phyloP scores from a whole-genome alignment of 169 alveolate genomes.

The Theileria equi region DNA sequence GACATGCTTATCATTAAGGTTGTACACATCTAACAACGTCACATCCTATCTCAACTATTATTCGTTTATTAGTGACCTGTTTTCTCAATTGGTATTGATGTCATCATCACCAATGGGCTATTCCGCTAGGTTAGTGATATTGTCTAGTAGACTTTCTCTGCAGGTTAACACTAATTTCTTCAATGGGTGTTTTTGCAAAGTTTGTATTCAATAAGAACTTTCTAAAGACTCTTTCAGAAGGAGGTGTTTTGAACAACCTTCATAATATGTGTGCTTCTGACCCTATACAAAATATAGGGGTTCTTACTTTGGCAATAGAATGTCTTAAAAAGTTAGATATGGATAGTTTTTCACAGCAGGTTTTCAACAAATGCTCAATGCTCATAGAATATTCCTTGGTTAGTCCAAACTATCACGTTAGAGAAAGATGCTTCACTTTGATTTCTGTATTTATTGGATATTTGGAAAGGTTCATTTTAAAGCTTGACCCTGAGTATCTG shows the following conservation, averaged over 20 bases:
- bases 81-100: neutral
- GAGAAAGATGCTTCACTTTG: slow-evolving; percentile 24
- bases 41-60: neutral
- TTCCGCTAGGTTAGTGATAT: too few relatives aligned
- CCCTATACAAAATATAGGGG: too few relatives aligned
- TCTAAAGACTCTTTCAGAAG: neutral
- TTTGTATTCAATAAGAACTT: slow-evolving; percentile 1
- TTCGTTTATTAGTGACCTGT: neutral
- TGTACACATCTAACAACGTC: neutral
- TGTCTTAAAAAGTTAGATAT: slow-evolving; percentile 6
- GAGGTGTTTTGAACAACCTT: neutral
- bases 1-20: slow-evolving; percentile 23
- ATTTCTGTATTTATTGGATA: neutral
- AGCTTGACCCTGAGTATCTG: slow-evolving; percentile 7
- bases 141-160: too few relatives aligned
- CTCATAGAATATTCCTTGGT: neutral
- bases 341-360: neutral
- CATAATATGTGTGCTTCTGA: too few relatives aligned
- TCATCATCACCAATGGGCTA: too few relatives aligned
- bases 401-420: slow-evolving; percentile 26
- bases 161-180: slow-evolving; percentile 5
- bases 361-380: neutral
- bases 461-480: neutral
- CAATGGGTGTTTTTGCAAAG: slow-evolving; percentile 1
- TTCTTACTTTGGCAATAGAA: neutral